Evolutionary conservation across 768 basidiomycete genomes (phyloP).

Genomic region (Floccularia luteovirens): DNA sequence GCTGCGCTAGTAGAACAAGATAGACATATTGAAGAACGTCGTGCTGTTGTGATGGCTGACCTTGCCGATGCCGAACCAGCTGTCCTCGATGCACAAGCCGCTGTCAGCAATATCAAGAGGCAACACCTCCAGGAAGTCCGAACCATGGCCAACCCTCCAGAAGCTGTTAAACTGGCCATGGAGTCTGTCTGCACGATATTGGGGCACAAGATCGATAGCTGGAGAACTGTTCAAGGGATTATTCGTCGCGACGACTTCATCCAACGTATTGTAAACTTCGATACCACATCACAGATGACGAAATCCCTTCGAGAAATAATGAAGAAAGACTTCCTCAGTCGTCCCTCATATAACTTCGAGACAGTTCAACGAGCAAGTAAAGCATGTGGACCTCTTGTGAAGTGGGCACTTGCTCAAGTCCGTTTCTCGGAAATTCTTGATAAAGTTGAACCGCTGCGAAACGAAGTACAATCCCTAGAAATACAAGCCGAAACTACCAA

Average conservation of each 20-base stretch:
- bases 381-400: slow-evolving; percentile 96
- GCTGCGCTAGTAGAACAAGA: slow-evolving; percentile 91
- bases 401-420: slow-evolving; percentile 97
- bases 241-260: slow-evolving; percentile 98
- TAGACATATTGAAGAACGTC: slow-evolving; percentile 79
- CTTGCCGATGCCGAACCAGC: slow-evolving; percentile 98
- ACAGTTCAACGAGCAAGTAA: slow-evolving; percentile 91
- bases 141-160: slow-evolving; percentile 97
- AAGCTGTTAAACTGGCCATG: slow-evolving; percentile 96
- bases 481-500: slow-evolving; percentile 92
- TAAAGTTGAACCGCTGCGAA: slow-evolving; percentile 91
- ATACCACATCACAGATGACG: slow-evolving; percentile 87
- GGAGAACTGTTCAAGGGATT: slow-evolving; percentile 93
- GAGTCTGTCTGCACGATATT: slow-evolving; percentile 96
- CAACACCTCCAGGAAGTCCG: slow-evolving; percentile 96
- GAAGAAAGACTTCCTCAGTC: slow-evolving; percentile 88
- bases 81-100: slow-evolving; percentile 88
- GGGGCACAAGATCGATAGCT: slow-evolving; percentile 94
- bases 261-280: slow-evolving; percentile 90
- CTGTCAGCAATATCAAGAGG: slow-evolving; percentile 95
- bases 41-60: slow-evolving; percentile 86
- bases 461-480: slow-evolving; percentile 92
- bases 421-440: slow-evolving; percentile 96
- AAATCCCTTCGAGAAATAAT: slow-evolving; percentile 82
- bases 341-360: slow-evolving; percentile 91